Evolutionary conservation across 2,329 filamentous ascomycete species (phyloP), one percentile per base, ranked within the genome.

Genomic region (Neofusicoccum kwambonambiense): DNA sequence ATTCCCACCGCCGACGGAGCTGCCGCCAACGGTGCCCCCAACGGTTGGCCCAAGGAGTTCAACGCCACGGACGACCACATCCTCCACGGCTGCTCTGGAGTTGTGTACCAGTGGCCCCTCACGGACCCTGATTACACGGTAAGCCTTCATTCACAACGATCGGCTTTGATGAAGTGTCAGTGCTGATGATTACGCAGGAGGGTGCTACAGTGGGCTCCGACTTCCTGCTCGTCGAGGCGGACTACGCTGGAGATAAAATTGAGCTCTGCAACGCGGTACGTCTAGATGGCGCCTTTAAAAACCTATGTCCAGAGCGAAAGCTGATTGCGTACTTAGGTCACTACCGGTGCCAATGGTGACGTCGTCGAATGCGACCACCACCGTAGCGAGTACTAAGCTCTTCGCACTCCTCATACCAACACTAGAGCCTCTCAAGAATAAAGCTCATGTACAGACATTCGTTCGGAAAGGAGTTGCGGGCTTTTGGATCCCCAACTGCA

Each of bases 11-110:
- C 51, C 51, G 51, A 54, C 17, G 51, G 51, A 15, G 39, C n/a
- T 9, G 51, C 49, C 3, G 27, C 49, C 13, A n/a, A 4, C 13
- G 31, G 31, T 8, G 31, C 27, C 8, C 49, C 49, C 27, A 31
- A 1, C 0, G 77, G 84, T 27, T 51, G 22, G 22, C 47, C 47
- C 22, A 51, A 51, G 47, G 47, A 15, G 27, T 51, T 51, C 27
- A 51, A 31, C 22, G 3, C 47, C 47, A 51, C 47, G 2, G 47
- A n/a, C 27, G 47, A 51, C n/a, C n/a, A 17, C 9, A 19, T 54
- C 35, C 34, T 54, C 3, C 51, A 54, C 13, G 51, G 51, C 15
- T 54, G 51, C 51, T 39, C 51, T 22, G 51, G 51, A 11, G 8
- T 41, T 13, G 35, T 54, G 7, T 54, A 39, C 35, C 34, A 54